Evolutionary conservation across 306 rosid species (phyloP).

Genomic region (Oemleria cerasiformis): DNA sequence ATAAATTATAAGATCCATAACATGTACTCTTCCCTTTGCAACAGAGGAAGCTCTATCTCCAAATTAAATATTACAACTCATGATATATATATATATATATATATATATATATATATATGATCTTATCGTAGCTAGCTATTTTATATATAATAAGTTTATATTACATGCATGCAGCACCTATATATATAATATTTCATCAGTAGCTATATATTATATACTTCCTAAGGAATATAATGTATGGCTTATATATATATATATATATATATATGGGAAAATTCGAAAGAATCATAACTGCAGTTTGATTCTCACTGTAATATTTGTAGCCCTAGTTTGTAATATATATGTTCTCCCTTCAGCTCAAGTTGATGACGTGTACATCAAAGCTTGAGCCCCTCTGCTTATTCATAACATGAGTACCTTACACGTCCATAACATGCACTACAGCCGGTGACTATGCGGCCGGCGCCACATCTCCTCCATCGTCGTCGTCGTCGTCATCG

Average conservation of each 20-base stretch:
- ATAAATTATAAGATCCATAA: too few relatives aligned
- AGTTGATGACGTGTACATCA: conserved; percentile 2
- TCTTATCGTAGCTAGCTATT: too few relatives aligned
- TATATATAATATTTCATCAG: not conserved
- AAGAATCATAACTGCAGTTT: not conserved
- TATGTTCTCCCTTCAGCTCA: not conserved
- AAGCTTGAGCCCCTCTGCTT: not conserved
- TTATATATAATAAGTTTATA: too few relatives aligned
- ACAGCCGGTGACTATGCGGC: conserved; percentile 16
- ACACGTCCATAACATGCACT: too few relatives aligned
- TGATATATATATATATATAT: too few relatives aligned
- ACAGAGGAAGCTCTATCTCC: not conserved
- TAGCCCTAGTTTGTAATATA: too few relatives aligned
- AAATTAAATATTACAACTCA: not conserved
- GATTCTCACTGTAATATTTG: not conserved
- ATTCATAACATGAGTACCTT: not conserved
- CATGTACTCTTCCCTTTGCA: not conserved
- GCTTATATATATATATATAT: not conserved
- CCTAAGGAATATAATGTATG: too few relatives aligned
- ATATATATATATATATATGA: too few relatives aligned
- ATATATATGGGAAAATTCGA: not conserved
- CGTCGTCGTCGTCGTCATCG: conserved; percentile 31
- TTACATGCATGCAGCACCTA: not conserved
- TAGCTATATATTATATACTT: too few relatives aligned
- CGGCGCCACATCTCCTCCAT: conserved; percentile 27